Percentiles rank a stretch among this genome's conserved stretches.
Evolutionary conservation across 2,329 filamentous ascomycete genomes (phyloP).

Genomic region (Aciculosporium take): DNA sequence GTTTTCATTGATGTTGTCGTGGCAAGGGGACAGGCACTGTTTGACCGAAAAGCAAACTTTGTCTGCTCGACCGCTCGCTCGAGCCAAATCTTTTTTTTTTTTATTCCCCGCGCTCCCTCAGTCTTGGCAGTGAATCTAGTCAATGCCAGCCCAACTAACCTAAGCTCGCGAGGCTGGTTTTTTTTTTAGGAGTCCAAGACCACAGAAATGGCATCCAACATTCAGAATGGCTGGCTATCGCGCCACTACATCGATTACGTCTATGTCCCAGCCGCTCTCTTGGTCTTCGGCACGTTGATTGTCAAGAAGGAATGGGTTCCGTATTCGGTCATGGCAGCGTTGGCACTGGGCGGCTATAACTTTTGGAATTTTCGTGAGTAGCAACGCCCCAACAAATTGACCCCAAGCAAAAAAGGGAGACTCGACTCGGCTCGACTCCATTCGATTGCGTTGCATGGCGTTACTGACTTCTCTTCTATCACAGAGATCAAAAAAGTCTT

Average conservation of each 20-base stretch:
- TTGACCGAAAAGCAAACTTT: not conserved
- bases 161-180: not conserved
- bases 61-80: not conserved
- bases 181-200: not conserved
- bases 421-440: not conserved
- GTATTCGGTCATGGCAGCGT: constrained; percentile 53
- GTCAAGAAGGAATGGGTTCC: constrained; percentile 65
- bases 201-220: constrained; percentile 13
- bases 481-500: constrained; percentile 67
- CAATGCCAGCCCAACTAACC: not conserved
- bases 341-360: constrained; percentile 56
- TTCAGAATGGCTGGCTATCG: constrained; percentile 26
- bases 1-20: not conserved
- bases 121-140: not conserved
- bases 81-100: not conserved
- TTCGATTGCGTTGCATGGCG: constrained; percentile 6
- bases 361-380: constrained; percentile 56
- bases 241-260: constrained; percentile 62
- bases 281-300: constrained; percentile 62
- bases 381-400: not conserved
- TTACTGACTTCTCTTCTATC: not conserved
- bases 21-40: not conserved
- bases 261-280: constrained; percentile 67
- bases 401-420: not conserved
- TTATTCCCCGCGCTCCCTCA: not conserved